phyloP scores from a whole-genome alignment of 2,329 filamentous ascomycete species.

The Colletotrichum lindemuthianum region DNA sequence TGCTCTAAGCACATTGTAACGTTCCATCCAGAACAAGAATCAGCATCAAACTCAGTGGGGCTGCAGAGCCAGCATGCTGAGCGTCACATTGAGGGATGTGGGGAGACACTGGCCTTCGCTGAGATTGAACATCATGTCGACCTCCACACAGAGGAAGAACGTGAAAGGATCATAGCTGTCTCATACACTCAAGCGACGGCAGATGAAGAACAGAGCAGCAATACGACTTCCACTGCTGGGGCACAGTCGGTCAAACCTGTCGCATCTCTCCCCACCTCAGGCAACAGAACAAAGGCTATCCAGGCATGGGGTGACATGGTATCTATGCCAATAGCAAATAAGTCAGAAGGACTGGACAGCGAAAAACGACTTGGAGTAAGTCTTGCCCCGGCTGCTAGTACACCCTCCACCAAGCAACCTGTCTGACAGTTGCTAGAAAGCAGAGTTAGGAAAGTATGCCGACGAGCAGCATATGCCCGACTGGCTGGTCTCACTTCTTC shows the following conservation, averaged over 20 bases:
- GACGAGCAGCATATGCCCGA: slow-evolving; percentile 79
- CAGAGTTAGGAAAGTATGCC: slow-evolving; percentile 77
- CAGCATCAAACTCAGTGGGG: slow-evolving; percentile 42
- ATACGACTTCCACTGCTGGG: background rate
- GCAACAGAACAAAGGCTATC: slow-evolving; percentile 35
- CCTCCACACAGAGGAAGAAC: slow-evolving; percentile 60
- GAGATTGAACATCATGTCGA: slow-evolving; percentile 70
- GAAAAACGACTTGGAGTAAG: slow-evolving; percentile 29
- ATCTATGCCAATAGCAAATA: background rate
- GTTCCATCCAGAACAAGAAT: slow-evolving; percentile 39
- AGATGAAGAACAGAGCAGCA: background rate
- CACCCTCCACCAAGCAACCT: background rate
- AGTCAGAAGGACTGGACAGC: no score
- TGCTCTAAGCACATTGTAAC: slow-evolving; percentile 42
- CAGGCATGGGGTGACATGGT: slow-evolving; percentile 45
- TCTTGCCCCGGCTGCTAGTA: background rate
- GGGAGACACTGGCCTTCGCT: slow-evolving; percentile 60
- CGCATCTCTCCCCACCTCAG: no score
- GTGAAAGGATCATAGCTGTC: slow-evolving; percentile 10
- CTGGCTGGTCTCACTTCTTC: slow-evolving; percentile 72
- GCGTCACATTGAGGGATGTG: slow-evolving; percentile 59
- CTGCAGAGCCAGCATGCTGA: slow-evolving; percentile 38
- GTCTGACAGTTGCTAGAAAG: slow-evolving; percentile 50
- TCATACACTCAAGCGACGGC: slow-evolving; percentile 8
- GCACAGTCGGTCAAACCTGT: no score